Base-by-base conservation (phyloP, 306 rosid genomes). In the Vigna trinervia region DNA sequence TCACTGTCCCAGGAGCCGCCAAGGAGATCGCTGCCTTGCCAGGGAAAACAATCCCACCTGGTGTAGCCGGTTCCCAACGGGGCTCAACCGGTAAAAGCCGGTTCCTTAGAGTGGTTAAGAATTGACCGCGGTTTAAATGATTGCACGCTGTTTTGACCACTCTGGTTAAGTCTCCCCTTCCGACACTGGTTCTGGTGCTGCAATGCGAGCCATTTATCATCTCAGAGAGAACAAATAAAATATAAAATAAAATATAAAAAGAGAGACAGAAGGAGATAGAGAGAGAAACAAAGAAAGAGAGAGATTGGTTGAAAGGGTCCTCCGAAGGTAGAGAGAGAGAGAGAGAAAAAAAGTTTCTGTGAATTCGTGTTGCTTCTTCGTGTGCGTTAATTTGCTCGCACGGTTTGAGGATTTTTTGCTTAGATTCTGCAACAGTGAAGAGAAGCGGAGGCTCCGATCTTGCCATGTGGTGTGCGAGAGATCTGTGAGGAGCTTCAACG, bases 111-210 rank as follows among this genome's bases (percentile, higher is more conserved):
- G 4, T 66, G 85, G 91, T 89, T 85, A 73, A 80, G 36, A 80
- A 77, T 82, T 89, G 83, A 89, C 91, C 75, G 80, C 82, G 86
- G 94, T 91, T 84, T 88, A 89, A 86, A 83, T 70, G 0, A 73
- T 86, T 80, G 88, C 79, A 36, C 78, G 75, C 77, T 71, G 80
- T 88, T 84, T 88, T 89, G 85, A 89, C 90, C 85, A 84, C 80
- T 78, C 81, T 69, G 81, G 91, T 79, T 88, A 85, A 83, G 85
- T 77, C 78, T 57, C 61, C 70, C 63, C 60, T 19, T 88, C 88
- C 84, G 86, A 86, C 88, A 83, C 41, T 81, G 62, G 23, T 61
- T 84, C 54, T 75, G 84, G 15, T 54, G 51, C 73, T 71, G 57
- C 67, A 61, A 6, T 7, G 68, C 67, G 5, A 71, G 72, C 82